A percentile compares a stretch with the other conserved stretches of the same genome.
Evolutionary conservation across 805 yeast species (phyloP).

Genomic region (Ogataea sp.): DNA sequence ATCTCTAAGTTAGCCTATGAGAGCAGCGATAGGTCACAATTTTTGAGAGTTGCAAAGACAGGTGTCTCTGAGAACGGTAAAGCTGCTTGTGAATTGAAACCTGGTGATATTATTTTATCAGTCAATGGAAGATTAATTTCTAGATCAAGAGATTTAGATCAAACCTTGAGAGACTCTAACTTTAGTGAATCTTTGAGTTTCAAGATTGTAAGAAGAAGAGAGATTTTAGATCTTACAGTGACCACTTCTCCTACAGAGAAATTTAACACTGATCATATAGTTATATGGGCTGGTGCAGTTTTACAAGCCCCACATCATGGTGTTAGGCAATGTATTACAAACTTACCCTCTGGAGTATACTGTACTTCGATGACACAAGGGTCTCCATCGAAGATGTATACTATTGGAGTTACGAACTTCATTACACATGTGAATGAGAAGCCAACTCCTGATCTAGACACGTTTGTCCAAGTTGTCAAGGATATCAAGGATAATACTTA

Average conservation of each 20-base stretch:
- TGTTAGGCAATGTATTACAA: conserved; percentile 73
- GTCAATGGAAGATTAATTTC: conserved; percentile 60
- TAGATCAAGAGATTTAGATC: conserved; percentile 56
- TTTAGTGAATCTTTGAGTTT: conserved; percentile 33
- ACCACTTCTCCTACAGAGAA: conserved; percentile 55
- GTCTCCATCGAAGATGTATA: conserved; percentile 81
- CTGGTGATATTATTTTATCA: conserved; percentile 74
- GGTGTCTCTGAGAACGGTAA: conserved; percentile 25
- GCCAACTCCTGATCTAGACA: conserved; percentile 61
- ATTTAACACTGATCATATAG: conserved; percentile 55
- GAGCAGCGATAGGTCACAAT: conserved; percentile 58
- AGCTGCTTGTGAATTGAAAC: conserved; percentile 27
- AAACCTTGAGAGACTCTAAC: conserved; percentile 32
- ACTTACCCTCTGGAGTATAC: conserved; percentile 78
- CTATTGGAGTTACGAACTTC: conserved; percentile 70
- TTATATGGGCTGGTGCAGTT: conserved; percentile 77
- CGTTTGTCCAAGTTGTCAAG: conserved; percentile 60
- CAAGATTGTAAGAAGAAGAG: conserved; percentile 64
- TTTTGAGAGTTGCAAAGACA: conserved; percentile 63
- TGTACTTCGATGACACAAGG: conserved; percentile 69
- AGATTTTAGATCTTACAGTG: conserved; percentile 51
- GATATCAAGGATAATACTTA: conserved; percentile 72
- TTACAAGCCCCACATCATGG: conserved; percentile 90
- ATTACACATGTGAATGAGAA: conserved; percentile 82
- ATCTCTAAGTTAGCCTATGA: conserved; percentile 51